Conservation (phyloP, 495 filamentous ascomycete species). For the Neurospora discreta region DNA sequence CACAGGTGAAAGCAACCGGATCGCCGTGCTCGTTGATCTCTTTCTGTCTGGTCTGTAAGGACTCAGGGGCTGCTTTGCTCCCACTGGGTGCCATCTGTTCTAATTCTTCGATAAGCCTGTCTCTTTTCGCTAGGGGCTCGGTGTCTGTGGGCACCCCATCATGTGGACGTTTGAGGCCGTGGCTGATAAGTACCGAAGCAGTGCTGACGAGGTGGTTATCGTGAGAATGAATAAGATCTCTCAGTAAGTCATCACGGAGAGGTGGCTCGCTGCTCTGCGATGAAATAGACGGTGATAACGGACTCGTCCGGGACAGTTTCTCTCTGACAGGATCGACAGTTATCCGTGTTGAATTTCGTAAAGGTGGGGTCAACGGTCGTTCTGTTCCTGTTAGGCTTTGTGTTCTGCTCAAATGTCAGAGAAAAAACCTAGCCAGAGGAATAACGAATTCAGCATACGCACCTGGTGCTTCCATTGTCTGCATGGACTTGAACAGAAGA, state of each 20-base stretch:
- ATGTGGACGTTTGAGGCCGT: conserved; percentile 14
- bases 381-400: background rate
- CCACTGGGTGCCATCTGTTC: conserved; percentile 4
- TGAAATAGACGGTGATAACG: background rate
- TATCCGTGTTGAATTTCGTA: background rate
- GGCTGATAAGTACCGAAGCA: background rate
- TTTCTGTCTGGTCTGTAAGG: background rate
- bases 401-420: background rate
- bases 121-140: conserved; percentile 18
- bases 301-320: background rate
- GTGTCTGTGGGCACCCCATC: conserved; percentile 9
- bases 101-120: conserved; percentile 19
- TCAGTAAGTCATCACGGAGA: conserved; percentile 13
- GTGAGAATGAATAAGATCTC: conserved; percentile 11
- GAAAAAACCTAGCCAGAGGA: background rate
- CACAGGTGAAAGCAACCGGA: background rate
- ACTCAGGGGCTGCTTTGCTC: background rate
- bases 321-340: background rate
- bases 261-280: conserved; percentile 7
- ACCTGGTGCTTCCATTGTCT: conserved; percentile 17
- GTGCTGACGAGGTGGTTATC: background rate
- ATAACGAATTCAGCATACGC: background rate
- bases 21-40: background rate
- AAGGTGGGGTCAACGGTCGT: background rate
- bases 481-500: conserved; percentile 19